Percentiles rank a stretch among this genome's conserved stretches.
Evolutionary conservation across 2,329 filamentous ascomycete genomes (phyloP).

Genomic region (Pyrenochaeta sp.): DNA sequence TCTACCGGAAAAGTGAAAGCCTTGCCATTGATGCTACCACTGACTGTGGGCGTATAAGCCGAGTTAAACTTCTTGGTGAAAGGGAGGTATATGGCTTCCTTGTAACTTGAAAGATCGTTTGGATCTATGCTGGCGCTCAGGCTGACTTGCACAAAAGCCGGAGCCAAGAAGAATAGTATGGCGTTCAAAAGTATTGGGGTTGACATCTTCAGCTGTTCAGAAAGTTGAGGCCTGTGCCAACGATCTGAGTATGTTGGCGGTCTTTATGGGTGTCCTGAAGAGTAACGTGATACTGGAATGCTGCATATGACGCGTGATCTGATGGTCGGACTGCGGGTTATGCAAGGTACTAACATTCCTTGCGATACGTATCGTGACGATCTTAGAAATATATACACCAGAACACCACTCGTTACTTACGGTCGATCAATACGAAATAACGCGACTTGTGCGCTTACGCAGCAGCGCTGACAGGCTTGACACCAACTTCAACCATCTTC

Average conservation of each 20-base stretch:
- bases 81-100: constrained; percentile 13
- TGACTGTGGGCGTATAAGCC: constrained; percentile 2
- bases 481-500: constrained; percentile 38
- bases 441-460: constrained; percentile 15
- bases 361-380: neutral
- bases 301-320: neutral
- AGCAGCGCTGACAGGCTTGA: constrained; percentile 38
- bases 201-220: neutral
- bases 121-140: neutral
- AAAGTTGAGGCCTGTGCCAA: neutral
- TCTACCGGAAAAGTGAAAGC: constrained; percentile 14
- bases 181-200: neutral
- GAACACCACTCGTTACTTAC: neutral
- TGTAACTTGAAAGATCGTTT: constrained; percentile 9
- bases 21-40: constrained; percentile 11
- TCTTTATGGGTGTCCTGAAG: neutral
- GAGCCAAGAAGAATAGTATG: neutral
- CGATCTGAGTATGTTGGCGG: neutral
- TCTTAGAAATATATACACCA: neutral
- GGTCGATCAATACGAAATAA: neutral
- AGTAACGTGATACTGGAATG: neutral
- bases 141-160: neutral
- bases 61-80: constrained; percentile 9
- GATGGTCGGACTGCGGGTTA: neutral
- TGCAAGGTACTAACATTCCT: neutral